Evolutionary conservation across 345 rosid species (phyloP).

Genomic region (Camelina hispida): DNA sequence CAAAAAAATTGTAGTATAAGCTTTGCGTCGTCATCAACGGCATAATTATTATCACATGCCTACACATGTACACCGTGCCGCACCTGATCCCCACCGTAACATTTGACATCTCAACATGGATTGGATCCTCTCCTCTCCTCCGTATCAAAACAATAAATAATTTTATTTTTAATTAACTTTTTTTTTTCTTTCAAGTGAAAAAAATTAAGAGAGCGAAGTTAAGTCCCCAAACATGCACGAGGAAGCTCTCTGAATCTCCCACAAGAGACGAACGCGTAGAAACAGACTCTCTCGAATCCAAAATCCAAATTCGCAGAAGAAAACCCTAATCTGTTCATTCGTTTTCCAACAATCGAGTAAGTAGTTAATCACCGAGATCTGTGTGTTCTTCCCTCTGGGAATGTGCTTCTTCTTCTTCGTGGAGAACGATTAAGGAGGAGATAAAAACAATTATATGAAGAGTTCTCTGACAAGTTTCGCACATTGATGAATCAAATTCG

Average conservation of each 20-base stretch:
- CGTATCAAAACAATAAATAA: not conserved
- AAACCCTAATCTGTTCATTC: slow-evolving; percentile 51
- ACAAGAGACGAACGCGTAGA: slow-evolving; percentile 28
- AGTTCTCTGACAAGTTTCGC: slow-evolving; percentile 31
- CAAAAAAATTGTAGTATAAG: slow-evolving; percentile 11
- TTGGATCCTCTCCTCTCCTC: not conserved
- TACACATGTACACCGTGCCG: slow-evolving; percentile 38
- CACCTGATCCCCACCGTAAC: slow-evolving; percentile 17
- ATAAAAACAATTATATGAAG: slow-evolving; percentile 25
- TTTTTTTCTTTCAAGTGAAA: slow-evolving; percentile 17
- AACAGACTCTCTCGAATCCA: slow-evolving; percentile 1
- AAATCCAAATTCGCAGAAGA: not conserved
- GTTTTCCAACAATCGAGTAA: slow-evolving; percentile 34
- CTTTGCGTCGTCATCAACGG: slow-evolving; percentile 14
- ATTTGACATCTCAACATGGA: not conserved
- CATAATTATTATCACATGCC: slow-evolving; percentile 3
- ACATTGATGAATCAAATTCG: slow-evolving; percentile 73
- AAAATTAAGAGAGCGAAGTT: slow-evolving; percentile 13
- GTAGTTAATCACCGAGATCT: slow-evolving; percentile 47
- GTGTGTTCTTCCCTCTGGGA: slow-evolving; percentile 23
- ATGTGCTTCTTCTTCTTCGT: slow-evolving; percentile 52
- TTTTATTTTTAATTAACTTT: not conserved
- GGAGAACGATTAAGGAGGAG: slow-evolving; percentile 51
- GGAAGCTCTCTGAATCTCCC: slow-evolving; percentile 44
- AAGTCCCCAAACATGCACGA: slow-evolving; percentile 49